Evolutionary conservation across 2,329 filamentous ascomycete genomes (phyloP).

Genomic region (Emergomyces orientalis): DNA sequence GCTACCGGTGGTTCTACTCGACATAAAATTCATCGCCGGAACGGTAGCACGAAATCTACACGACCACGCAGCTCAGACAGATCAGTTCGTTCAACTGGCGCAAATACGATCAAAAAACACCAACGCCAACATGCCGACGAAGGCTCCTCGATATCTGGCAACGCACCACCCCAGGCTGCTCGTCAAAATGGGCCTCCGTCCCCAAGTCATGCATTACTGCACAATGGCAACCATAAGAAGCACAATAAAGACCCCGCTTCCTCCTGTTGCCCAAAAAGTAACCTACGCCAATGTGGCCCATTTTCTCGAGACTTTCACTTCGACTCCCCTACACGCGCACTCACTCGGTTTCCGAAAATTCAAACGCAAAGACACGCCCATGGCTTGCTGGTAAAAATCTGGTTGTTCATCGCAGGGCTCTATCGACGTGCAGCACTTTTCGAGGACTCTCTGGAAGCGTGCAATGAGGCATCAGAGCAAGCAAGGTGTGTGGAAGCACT

Average conservation of each 20-base stretch:
- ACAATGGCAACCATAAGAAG: constrained; percentile 32
- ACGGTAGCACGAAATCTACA: constrained; percentile 25
- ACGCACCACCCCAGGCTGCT: constrained; percentile 4
- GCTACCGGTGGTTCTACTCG: constrained; percentile 18
- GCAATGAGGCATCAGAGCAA: constrained; percentile 71
- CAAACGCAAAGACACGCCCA: constrained; percentile 49
- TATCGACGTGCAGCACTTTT: constrained; percentile 74
- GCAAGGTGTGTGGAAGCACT: constrained; percentile 62
- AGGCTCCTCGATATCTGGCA: not conserved
- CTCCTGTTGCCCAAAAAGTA: constrained; percentile 35
- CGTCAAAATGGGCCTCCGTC: constrained; percentile 7
- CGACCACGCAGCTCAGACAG: constrained; percentile 19
- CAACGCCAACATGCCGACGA: constrained; percentile 6
- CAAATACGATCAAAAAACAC: constrained; percentile 4
- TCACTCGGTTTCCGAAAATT: constrained; percentile 42
- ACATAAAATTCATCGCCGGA: constrained; percentile 26
- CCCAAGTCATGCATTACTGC: constrained; percentile 23
- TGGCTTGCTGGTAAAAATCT: constrained; percentile 62
- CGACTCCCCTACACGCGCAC: constrained; percentile 31
- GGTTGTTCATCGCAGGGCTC: constrained; percentile 81
- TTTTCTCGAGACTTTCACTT: constrained; percentile 30
- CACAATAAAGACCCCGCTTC: constrained; percentile 28
- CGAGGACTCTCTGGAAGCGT: constrained; percentile 69
- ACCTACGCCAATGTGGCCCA: constrained; percentile 33
- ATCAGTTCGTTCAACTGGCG: constrained; percentile 11